phyloP scores from a whole-genome alignment of 2,329 filamentous ascomycete genomes.

The Aspergillus sp. region DNA sequence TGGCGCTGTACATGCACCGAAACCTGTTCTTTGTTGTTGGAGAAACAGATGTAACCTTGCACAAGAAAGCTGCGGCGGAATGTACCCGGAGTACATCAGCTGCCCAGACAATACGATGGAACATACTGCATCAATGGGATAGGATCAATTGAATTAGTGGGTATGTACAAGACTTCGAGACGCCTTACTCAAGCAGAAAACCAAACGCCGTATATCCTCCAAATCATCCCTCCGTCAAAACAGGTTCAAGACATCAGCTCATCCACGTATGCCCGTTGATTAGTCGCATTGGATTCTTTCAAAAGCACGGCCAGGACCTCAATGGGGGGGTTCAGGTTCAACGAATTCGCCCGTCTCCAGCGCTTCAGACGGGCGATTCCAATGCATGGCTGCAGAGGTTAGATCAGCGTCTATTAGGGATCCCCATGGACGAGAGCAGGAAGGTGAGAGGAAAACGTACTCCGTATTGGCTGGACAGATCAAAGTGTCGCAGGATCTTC shows the following conservation, averaged over 20 bases:
- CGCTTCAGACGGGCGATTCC: conserved; percentile 77
- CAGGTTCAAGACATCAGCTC: conserved; percentile 31
- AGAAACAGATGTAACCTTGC: too few relatives aligned
- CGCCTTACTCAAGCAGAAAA: too few relatives aligned
- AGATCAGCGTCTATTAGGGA: conserved; percentile 2
- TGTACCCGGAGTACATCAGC: too few relatives aligned
- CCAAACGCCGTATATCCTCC: neutral
- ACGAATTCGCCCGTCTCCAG: conserved; percentile 78
- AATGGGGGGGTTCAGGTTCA: conserved; percentile 84
- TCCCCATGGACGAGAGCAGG: neutral
- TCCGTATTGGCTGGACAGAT: conserved; percentile 86
- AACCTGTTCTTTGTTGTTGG: too few relatives aligned
- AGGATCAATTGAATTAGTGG: too few relatives aligned
- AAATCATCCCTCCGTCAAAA: neutral
- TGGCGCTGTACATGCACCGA: too few relatives aligned
- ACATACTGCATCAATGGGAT: too few relatives aligned
- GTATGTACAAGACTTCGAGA: too few relatives aligned
- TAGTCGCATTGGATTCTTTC: conserved; percentile 50
- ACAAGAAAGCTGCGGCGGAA: too few relatives aligned
- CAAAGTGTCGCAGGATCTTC: conserved; percentile 88
- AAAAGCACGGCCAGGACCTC: conserved; percentile 85
- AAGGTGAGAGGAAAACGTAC: conserved; percentile 56
- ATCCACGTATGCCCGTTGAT: conserved; percentile 65
- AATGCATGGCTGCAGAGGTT: conserved; percentile 69
- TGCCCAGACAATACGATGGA: too few relatives aligned